Percentiles rank a stretch among this genome's conserved stretches.
phyloP scores from a whole-genome alignment of 1,284 basidiomycete genomes.

The Sphaerobolus stellatus region DNA sequence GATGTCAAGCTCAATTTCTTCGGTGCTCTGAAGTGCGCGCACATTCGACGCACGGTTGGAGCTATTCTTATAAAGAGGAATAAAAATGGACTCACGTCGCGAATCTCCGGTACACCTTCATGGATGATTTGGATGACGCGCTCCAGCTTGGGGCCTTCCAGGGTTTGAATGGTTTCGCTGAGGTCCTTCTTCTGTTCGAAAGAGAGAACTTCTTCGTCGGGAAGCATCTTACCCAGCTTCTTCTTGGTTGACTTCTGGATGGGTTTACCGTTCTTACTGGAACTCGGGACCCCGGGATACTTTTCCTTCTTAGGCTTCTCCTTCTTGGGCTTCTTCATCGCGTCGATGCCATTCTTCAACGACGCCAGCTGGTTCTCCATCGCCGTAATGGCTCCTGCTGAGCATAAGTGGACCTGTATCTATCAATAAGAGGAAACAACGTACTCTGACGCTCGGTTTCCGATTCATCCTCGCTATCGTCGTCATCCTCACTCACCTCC shows the following conservation, averaged over 20 bases:
- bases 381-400: slow-evolving; percentile 60
- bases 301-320: slow-evolving; percentile 62
- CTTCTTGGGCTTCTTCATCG: slow-evolving; percentile 57
- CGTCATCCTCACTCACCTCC: slow-evolving; percentile 39
- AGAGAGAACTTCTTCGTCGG: slow-evolving; percentile 71
- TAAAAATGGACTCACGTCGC: slow-evolving; percentile 64
- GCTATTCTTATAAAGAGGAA: slow-evolving; percentile 8
- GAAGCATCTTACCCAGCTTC: slow-evolving; percentile 29
- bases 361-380: slow-evolving; percentile 76
- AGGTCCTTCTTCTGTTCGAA: slow-evolving; percentile 97
- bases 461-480: slow-evolving; percentile 45
- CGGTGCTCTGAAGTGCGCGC: slow-evolving; percentile 65
- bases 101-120: slow-evolving; percentile 83
- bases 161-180: slow-evolving; percentile 83
- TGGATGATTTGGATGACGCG: slow-evolving; percentile 91
- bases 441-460: slow-evolving; percentile 55
- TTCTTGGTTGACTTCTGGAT: slow-evolving; percentile 26
- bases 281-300: slow-evolving; percentile 46
- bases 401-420: slow-evolving; percentile 19
- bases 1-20: slow-evolving; percentile 97
- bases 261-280: slow-evolving; percentile 59
- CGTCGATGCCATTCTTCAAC: slow-evolving; percentile 63
- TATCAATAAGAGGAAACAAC: slow-evolving; percentile 10
- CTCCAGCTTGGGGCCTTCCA: slow-evolving; percentile 77
- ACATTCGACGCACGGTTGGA: slow-evolving; percentile 17